A percentile compares a stretch with the other conserved stretches of the same genome.
Conservation (phyloP, 2,329 filamentous ascomycete genomes). For the Monilinia aucupariae region DNA sequence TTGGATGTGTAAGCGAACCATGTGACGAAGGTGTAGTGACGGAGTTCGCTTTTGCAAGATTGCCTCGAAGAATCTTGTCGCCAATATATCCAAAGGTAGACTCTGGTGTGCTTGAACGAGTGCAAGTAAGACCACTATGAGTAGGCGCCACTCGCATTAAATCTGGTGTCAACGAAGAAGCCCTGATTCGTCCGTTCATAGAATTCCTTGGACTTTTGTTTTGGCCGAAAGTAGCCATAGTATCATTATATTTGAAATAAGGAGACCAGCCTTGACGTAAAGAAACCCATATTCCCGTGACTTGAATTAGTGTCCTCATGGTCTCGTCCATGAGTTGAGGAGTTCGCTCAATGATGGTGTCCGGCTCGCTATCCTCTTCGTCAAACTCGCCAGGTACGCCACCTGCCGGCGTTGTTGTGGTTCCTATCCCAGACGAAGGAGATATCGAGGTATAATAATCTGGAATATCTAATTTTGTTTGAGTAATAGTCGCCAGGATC, state of each 20-base stretch:
- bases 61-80: slow-evolving; percentile 26
- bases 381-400: slow-evolving; percentile 17
- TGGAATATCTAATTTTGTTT: slow-evolving; percentile 60
- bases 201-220: slow-evolving; percentile 16
- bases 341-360: slow-evolving; percentile 33
- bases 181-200: slow-evolving; percentile 21
- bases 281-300: slow-evolving; percentile 49
- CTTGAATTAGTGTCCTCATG: slow-evolving; percentile 45
- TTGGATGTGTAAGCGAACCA: slow-evolving; percentile 32
- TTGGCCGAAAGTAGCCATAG: slow-evolving; percentile 19
- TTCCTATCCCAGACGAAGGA: slow-evolving; percentile 44
- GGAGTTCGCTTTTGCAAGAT: slow-evolving; percentile 20
- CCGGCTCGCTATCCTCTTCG: slow-evolving; percentile 10
- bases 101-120: slow-evolving; percentile 27
- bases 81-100: slow-evolving; percentile 23
- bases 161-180: slow-evolving; percentile 31
- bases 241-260: slow-evolving; percentile 36
- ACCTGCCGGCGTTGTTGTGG: slow-evolving; percentile 30
- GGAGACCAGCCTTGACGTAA: slow-evolving; percentile 43
- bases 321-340: slow-evolving; percentile 40
- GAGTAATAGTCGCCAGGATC: slow-evolving; percentile 64
- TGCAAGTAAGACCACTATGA: slow-evolving; percentile 1
- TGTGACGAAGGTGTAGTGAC: slow-evolving; percentile 14
- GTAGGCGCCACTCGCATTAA: slow-evolving; percentile 19
- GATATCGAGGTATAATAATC: slow-evolving; percentile 60